Conservation (phyloP, 306 rosid genomes). For the Citrullus amarus region DNA sequence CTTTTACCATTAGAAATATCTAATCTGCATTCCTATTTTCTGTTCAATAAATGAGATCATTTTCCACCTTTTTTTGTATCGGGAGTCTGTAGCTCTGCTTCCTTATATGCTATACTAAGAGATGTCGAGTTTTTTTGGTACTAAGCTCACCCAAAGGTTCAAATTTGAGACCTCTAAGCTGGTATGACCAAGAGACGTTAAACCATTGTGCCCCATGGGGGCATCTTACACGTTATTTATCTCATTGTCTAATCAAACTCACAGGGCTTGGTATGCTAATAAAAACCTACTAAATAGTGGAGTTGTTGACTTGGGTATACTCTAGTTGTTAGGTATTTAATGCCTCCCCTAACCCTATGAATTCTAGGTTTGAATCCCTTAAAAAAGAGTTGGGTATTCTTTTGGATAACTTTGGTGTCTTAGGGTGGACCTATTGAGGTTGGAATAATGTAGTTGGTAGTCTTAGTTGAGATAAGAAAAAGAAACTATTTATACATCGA, state of each 20-base stretch:
- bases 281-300: background rate
- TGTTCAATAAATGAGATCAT: background rate
- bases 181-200: too few relatives aligned
- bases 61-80: background rate
- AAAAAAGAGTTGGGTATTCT: background rate
- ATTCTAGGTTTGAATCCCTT: background rate
- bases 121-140: too few relatives aligned
- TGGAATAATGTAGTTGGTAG: background rate
- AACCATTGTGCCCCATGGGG: too few relatives aligned
- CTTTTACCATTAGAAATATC: background rate
- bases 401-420: background rate
- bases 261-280: background rate
- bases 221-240: background rate
- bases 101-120: too few relatives aligned
- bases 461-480: background rate
- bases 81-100: too few relatives aligned
- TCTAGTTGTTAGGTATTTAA: background rate
- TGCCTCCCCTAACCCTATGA: background rate
- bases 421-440: background rate
- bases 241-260: background rate
- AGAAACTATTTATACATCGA: background rate
- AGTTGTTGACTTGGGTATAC: background rate
- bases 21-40: background rate
- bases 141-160: too few relatives aligned
- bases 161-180: too few relatives aligned